Percentiles rank a stretch among this genome's conserved stretches.
phyloP scores from a whole-genome alignment of 495 filamentous ascomycete species.

The Hypomontagnella submonticulosa region DNA sequence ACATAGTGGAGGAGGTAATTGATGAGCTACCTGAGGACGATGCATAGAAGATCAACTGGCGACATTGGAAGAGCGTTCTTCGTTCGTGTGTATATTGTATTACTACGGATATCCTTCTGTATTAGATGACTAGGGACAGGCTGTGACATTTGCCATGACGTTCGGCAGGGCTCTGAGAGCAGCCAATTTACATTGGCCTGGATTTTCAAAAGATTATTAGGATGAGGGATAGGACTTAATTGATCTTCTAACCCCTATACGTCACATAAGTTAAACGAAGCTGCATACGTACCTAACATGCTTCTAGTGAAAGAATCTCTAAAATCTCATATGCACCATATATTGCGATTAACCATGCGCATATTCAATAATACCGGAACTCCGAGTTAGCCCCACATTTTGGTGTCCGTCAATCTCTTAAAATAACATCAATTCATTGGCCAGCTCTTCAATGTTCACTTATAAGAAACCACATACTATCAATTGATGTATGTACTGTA shows the following conservation, averaged over 20 bases:
- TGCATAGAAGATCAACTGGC: conserved; percentile 30
- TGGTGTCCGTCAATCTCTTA: neutral
- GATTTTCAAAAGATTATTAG: conserved; percentile 3
- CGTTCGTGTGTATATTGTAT: conserved; percentile 31
- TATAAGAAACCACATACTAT: too few species aligned
- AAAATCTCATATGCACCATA: too few species aligned
- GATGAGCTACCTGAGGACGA: conserved; percentile 79
- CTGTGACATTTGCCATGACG: conserved; percentile 25
- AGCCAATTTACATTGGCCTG: conserved; percentile 18
- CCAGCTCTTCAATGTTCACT: neutral
- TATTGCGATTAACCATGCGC: too few species aligned
- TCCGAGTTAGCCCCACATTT: conserved; percentile 1
- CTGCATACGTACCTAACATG: too few species aligned
- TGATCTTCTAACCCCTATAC: too few species aligned
- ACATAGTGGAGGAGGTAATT: conserved; percentile 79
- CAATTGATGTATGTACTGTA: too few species aligned
- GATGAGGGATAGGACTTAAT: too few species aligned
- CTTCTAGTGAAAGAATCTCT: too few species aligned
- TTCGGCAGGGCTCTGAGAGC: conserved; percentile 34
- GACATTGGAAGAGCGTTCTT: conserved; percentile 1
- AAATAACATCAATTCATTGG: conserved; percentile 2
- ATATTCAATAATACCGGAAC: too few species aligned
- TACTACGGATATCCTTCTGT: conserved; percentile 32
- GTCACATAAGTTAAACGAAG: too few species aligned
- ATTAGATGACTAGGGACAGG: conserved; percentile 26